These are phyloP conservation scores for Choiromyces venosus DNA, from an alignment of 495 filamentous ascomycete genomes.

Conservation along the genomic window DNA sequence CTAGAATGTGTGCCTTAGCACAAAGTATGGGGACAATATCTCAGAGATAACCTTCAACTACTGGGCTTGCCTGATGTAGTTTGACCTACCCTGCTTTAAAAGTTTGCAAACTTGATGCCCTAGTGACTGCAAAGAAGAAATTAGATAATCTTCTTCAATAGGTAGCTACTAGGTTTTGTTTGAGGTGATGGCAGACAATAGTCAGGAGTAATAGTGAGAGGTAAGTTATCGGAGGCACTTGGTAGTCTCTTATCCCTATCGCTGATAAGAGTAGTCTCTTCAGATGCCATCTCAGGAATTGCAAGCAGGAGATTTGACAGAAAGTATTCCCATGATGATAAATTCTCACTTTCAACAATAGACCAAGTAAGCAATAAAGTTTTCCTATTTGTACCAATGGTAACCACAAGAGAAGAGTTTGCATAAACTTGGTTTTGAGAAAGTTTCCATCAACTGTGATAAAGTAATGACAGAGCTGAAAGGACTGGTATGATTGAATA, in stretches of 20 bases:
- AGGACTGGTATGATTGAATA: not conserved
- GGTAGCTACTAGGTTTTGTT: too few species aligned
- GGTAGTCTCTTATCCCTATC: too few species aligned
- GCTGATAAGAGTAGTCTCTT: not conserved
- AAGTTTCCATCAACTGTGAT: slow-evolving; percentile 9
- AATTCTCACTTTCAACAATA: not conserved
- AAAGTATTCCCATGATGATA: not conserved
- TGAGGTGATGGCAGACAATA: too few species aligned
- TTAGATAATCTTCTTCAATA: too few species aligned
- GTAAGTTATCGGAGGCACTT: too few species aligned
- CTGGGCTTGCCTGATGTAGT: too few species aligned
- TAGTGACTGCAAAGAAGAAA: too few species aligned
- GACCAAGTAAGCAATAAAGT: not conserved
- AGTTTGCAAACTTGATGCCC: not conserved
- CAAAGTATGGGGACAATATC: too few species aligned
- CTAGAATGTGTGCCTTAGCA: too few species aligned
- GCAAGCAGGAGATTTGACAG: not conserved
- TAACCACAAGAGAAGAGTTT: slow-evolving; percentile 8
- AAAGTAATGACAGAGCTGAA: not conserved
- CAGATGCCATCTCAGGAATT: not conserved
- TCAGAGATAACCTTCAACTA: too few species aligned
- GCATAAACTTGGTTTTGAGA: not conserved
- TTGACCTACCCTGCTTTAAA: too few species aligned
- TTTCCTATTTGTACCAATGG: not conserved
- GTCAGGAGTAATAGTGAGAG: too few species aligned